Evolutionary conservation across 805 yeast genomes (phyloP), one percentile per base, ranked within the genome.

Genomic region (Suhomyces canberraensis): DNA sequence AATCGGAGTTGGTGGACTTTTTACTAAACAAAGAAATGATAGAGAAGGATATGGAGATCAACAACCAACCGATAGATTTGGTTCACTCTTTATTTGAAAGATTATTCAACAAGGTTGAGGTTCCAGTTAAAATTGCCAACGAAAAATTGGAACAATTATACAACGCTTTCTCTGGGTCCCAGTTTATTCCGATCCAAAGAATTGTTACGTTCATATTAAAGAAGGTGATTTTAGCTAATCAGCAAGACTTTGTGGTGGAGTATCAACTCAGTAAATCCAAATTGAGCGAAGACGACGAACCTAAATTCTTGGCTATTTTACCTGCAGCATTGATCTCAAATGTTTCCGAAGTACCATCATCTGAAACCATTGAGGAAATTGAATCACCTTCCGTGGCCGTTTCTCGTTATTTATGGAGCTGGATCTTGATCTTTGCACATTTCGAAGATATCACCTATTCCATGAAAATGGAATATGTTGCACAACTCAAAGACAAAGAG

Each of bases 381-480:
- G 54, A 52, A 3, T 52, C 41, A 4, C 28, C 45, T 6, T 31
- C 30, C 7, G 22, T 34, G 13, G 40, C 16, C 2, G 47, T 69
- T 30, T 51, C 70, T 19, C 63, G 56, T 15, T 83, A 75, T 51
- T 46, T 83, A 22, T 81, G 85, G 81, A 63, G 78, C 38, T 89
- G 95, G 95, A 63, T 61, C 42, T 62, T 86, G 36, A 56, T 84
- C 0, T 69, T 84, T 44, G 64, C 61, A 19, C 79, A 79, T 55
- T 84, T 88, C 52, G 69, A 73, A 35, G 77, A 79, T 40, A 73
- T 84, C 4, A 77, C 93, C 1, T 78, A 77, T 45, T 73, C 76
- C 27, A 69, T 88, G 45, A 71, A 89, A 39, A 71, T 75, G 31
- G 65, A 70, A 29, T 84, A 83, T 48, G 72, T 81, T 24, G 66